phyloP scores from a whole-genome alignment of 2,329 filamentous ascomycete species.

The Aspergillus sp. region DNA sequence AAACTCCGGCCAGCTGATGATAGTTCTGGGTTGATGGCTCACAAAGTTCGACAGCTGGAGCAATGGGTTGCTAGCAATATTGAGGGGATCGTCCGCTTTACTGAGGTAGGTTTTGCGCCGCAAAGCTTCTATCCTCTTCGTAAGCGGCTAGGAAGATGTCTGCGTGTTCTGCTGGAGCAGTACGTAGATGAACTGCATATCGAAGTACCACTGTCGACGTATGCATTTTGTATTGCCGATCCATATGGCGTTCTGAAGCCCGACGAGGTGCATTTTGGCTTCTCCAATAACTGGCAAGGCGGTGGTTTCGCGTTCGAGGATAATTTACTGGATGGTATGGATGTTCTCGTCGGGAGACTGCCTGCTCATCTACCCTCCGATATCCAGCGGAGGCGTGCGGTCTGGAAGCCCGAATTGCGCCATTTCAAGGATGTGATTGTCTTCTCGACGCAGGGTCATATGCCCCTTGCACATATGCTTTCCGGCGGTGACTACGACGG shows the following conservation, averaged over 20 bases:
- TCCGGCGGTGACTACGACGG: constrained; percentile 62
- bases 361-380: constrained; percentile 54
- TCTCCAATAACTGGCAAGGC: constrained; percentile 43
- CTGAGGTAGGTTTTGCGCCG: constrained; percentile 44
- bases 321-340: constrained; percentile 39
- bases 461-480: constrained; percentile 52
- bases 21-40: constrained; percentile 10
- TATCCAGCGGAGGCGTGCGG: constrained; percentile 49
- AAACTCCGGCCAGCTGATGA: constrained; percentile 24
- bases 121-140: constrained; percentile 36
- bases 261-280: constrained; percentile 50
- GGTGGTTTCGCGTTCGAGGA: constrained; percentile 32
- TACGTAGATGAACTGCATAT: constrained; percentile 45
- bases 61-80: constrained; percentile 28
- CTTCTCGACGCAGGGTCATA: constrained; percentile 47
- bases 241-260: constrained; percentile 45
- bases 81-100: constrained; percentile 31
- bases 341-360: constrained; percentile 51
- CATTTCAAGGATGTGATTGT: constrained; percentile 53
- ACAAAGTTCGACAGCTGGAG: constrained; percentile 23
- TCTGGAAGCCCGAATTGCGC: constrained; percentile 45
- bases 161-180: constrained; percentile 34
- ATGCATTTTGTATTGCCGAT: constrained; percentile 52
- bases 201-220: constrained; percentile 46
- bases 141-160: constrained; percentile 30